Base-by-base conservation (phyloP, 2,329 filamentous ascomycete genomes). In the Alternaria ethzedia region DNA sequence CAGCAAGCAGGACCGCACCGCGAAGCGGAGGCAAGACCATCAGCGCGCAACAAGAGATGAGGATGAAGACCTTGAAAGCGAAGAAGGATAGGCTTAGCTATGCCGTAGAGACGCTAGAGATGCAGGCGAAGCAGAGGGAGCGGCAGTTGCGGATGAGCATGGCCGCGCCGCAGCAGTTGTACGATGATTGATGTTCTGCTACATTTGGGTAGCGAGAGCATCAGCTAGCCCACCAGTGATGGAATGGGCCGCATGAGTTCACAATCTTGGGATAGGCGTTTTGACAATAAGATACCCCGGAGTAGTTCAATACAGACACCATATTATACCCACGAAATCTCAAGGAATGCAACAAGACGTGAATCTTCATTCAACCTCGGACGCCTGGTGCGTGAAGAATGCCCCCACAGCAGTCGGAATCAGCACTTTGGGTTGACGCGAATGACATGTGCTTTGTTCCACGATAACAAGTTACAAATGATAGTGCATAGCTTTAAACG, bases 1-100 rank as follows among this genome's bases (percentile, higher is more conserved):
- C 75, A 20, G 73, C 60, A 50, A 70, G 70, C 59, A 64, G 66
- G 25, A 64, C 63, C 49, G 72, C 65, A 36, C 70, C 70, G 67
- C 66, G 59, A 60, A 73, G 61, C 44, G 71, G 56, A 75, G 65
- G 75, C 58, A 69, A 82, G 67, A 59, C 71, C 8, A 71, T 79
- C 61, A 82, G 79, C 36, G 79, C 80, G 55, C 82, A 87, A 74
- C 85, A 87, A 60, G 83, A 86, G 61, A 66, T 84, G 69, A 88
- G 87, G 72, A 83, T 93, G 64, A 89, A 88, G 72, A 90, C 91
- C 67, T 80, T 96, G 60, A 84, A 88, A 61, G 92, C 94, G 83
- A 91, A 93, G 81, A 95, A 93, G 80, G 93, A 97, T 80, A 88
- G 93, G 54, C 82, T 97, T 71, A 90, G 92, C 77, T 97, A 96